A percentile compares a stretch with the other conserved stretches of the same genome.
Evolutionary conservation across 805 yeast genomes (phyloP).

Genomic region (Wickerhamiella galacta): DNA sequence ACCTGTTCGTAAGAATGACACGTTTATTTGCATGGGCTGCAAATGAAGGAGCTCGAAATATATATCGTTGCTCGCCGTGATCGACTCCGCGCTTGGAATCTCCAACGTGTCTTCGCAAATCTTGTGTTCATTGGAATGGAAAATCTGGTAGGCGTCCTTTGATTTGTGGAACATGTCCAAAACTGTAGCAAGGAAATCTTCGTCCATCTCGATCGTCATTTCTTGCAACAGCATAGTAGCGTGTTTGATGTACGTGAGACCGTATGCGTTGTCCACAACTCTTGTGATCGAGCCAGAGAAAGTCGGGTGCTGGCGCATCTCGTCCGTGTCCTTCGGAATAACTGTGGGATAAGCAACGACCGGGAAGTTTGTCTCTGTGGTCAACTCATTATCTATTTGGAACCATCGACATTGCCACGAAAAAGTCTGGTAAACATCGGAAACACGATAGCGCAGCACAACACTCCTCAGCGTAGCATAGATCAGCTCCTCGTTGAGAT

Average conservation of each 20-base stretch:
- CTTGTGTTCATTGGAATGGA: conserved; percentile 23
- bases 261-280: conserved; percentile 79
- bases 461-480: conserved; percentile 71
- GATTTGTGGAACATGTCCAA: conserved; percentile 45
- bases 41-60: conserved; percentile 86
- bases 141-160: conserved; percentile 2
- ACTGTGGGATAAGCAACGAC: conserved; percentile 80
- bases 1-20: conserved; percentile 70
- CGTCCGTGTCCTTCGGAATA: conserved; percentile 67
- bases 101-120: conserved; percentile 47
- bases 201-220: conserved; percentile 83
- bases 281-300: conserved; percentile 71
- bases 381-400: conserved; percentile 82
- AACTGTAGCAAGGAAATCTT: conserved; percentile 71
- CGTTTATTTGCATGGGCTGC: conserved; percentile 77
- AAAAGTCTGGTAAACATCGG: conserved; percentile 67
- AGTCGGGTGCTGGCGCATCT: conserved; percentile 78
- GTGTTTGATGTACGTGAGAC: conserved; percentile 76
- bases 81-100: conserved; percentile 51
- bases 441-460: conserved; percentile 64
- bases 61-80: conserved; percentile 47
- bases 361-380: conserved; percentile 66
- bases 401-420: conserved; percentile 82
- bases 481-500: conserved; percentile 56
- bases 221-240: conserved; percentile 84